Conservation (phyloP, 306 rosid species). For the Lathyrus oleraceus region DNA sequence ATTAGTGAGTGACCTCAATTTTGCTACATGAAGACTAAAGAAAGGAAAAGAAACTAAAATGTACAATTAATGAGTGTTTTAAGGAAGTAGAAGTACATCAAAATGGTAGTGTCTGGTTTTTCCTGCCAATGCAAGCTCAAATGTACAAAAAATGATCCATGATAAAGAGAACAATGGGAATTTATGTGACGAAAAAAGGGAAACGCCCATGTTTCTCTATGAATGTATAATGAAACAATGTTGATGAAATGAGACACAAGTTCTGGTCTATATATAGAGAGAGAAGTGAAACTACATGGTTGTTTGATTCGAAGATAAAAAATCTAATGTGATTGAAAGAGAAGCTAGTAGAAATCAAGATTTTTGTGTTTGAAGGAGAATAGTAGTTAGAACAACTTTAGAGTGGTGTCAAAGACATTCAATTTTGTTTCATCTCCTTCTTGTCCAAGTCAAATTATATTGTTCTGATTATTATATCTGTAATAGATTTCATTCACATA, state of each 20-base stretch:
- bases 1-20: background rate
- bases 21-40: background rate
- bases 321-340: constrained; percentile 3
- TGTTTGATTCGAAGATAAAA: constrained; percentile 6
- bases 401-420: constrained; percentile 56
- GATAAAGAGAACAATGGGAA: constrained; percentile 30
- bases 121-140: constrained; percentile 47
- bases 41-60: background rate
- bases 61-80: background rate
- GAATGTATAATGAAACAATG: background rate
- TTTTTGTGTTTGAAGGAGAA: constrained; percentile 4
- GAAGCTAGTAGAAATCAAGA: constrained; percentile 14
- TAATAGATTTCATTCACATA: background rate
- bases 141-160: constrained; percentile 11
- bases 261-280: constrained; percentile 38
- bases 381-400: background rate
- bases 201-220: constrained; percentile 34
- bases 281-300: constrained; percentile 5
- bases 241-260: background rate
- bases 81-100: constrained; percentile 39
- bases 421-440: constrained; percentile 49
- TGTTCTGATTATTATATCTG: background rate
- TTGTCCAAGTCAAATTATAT: constrained; percentile 41
- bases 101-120: constrained; percentile 61
- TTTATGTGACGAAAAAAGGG: background rate